These are phyloP conservation scores for Ascochyta koolunga DNA, from an alignment of 2,329 filamentous ascomycete species.

Conservation along the genomic window DNA sequence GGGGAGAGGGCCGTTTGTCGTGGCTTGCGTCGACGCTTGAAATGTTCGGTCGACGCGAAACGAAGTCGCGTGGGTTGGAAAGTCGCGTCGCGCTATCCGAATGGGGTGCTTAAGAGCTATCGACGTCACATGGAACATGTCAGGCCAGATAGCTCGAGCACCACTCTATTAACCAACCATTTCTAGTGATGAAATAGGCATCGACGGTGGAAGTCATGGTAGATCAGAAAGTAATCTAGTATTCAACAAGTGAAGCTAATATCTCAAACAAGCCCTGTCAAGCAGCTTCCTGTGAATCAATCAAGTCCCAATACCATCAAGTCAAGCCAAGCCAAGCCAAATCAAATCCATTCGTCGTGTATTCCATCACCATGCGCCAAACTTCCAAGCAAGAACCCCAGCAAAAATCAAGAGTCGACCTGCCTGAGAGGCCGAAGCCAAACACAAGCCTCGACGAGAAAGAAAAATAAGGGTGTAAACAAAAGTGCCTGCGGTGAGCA, in stretches of 20 bases:
- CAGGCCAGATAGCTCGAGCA: too few relatives aligned
- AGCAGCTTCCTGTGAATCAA: neutral
- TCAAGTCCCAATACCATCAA: neutral
- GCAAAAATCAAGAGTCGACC: neutral
- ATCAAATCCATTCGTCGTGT: neutral
- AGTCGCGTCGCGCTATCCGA: slow-evolving; percentile 14
- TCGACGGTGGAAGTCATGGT: neutral
- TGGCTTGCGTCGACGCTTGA: neutral
- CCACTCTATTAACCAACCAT: too few relatives aligned
- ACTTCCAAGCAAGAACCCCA: neutral
- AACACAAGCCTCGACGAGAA: neutral
- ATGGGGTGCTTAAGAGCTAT: slow-evolving; percentile 2
- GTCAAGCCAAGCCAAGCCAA: neutral
- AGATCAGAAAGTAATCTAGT: too few relatives aligned
- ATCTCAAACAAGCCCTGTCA: neutral
- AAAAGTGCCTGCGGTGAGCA: slow-evolving; percentile 21
- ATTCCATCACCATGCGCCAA: neutral
- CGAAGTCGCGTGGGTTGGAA: slow-evolving; percentile 8
- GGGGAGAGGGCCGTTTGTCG: neutral
- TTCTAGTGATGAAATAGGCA: too few relatives aligned
- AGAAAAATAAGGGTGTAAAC: neutral
- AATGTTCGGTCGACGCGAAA: slow-evolving; percentile 1
- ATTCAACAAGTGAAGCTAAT: too few relatives aligned
- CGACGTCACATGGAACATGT: too few relatives aligned
- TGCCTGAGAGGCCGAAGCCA: neutral